phyloP scores from a whole-genome alignment of 2,329 filamentous ascomycete species.

The Botryosphaeria dothidea region DNA sequence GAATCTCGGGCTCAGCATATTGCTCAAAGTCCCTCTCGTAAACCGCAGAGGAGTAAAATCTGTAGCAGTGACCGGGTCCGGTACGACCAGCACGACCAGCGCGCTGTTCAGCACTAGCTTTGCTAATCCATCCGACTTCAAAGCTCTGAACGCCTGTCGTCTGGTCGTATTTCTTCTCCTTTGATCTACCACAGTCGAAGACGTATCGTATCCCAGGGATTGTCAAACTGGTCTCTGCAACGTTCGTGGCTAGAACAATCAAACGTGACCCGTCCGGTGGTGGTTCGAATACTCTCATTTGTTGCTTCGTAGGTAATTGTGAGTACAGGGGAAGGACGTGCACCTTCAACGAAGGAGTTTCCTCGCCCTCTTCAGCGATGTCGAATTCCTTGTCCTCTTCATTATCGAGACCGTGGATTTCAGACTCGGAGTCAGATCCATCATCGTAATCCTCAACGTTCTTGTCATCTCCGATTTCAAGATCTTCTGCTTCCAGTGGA shows the following conservation, averaged over 20 bases:
- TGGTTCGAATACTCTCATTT: constrained; percentile 85
- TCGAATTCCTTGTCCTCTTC: constrained; percentile 65
- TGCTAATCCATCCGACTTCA: constrained; percentile 94
- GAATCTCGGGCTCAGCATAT: constrained; percentile 84
- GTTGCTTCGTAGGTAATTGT: constrained; percentile 83
- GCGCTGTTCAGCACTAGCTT: constrained; percentile 89
- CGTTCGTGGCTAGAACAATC: constrained; percentile 91
- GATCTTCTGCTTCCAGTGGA: constrained; percentile 80
- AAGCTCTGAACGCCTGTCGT: constrained; percentile 92
- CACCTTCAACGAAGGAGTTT: constrained; percentile 69
- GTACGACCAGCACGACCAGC: constrained; percentile 94
- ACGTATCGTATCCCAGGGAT: constrained; percentile 95
- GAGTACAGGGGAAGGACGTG: constrained; percentile 95
- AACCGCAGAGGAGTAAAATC: constrained; percentile 90
- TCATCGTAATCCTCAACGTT: constrained; percentile 46
- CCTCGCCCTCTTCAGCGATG: constrained; percentile 65
- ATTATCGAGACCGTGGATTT: constrained; percentile 60
- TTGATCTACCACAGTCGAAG: constrained; percentile 89
- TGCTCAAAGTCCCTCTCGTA: constrained; percentile 87
- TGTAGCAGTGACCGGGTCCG: constrained; percentile 92
- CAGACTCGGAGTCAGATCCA: constrained; percentile 57
- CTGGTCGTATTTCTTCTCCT: constrained; percentile 88
- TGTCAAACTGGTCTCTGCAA: constrained; percentile 94
- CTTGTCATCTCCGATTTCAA: constrained; percentile 68
- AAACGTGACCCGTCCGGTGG: constrained; percentile 80